phyloP scores from a whole-genome alignment of 2,329 filamentous ascomycete genomes.

The Scedosporium aurantiacum region DNA sequence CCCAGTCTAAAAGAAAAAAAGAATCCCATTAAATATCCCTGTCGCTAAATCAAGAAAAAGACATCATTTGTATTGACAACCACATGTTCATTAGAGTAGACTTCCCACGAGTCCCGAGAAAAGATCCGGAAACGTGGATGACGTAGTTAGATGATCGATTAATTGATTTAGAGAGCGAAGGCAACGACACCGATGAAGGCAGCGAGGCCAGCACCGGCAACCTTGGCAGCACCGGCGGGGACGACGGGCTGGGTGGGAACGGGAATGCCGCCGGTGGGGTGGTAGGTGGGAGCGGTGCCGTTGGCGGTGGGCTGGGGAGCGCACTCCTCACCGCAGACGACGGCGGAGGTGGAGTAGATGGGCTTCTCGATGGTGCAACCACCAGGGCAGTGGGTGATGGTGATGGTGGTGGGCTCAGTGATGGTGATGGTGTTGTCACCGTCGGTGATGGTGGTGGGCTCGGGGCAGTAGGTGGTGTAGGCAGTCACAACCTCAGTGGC shows the following conservation, averaged over 20 bases:
- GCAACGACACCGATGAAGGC: conserved; percentile 50
- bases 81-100: neutral
- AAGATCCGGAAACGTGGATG: neutral
- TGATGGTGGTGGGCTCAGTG: conserved; percentile 56
- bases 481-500: conserved; percentile 56
- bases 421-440: conserved; percentile 58
- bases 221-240: conserved; percentile 46
- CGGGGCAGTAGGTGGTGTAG: conserved; percentile 64
- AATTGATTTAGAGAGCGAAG: conserved; percentile 45
- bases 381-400: conserved; percentile 56
- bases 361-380: conserved; percentile 53
- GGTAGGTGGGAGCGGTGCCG: conserved; percentile 8
- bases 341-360: conserved; percentile 38
- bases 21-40: neutral
- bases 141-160: conserved; percentile 8
- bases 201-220: conserved; percentile 44
- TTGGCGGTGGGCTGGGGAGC: conserved; percentile 18
- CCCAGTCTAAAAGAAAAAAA: conserved; percentile 1
- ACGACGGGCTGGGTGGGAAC: conserved; percentile 14
- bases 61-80: conserved; percentile 3
- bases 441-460: conserved; percentile 52
- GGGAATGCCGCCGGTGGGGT: conserved; percentile 12
- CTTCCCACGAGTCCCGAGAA: neutral
- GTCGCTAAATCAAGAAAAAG: conserved; percentile 4
- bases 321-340: conserved; percentile 34